These are phyloP conservation scores for Fusarium bulbicola DNA, from an alignment of 2,329 filamentous ascomycete genomes.

Conservation along the genomic window DNA sequence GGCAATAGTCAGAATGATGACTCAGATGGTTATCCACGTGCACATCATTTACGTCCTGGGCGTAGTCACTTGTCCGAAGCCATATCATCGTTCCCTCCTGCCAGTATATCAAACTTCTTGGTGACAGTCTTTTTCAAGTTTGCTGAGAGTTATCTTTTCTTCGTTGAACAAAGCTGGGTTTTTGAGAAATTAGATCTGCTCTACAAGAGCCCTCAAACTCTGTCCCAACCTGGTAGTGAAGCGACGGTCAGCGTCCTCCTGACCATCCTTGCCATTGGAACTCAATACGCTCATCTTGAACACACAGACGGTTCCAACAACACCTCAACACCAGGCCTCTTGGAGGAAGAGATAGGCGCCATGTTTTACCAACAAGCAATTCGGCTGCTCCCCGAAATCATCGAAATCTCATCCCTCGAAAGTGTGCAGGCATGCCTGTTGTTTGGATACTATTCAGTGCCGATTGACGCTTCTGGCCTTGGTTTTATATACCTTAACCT, in stretches of 20 bases:
- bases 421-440: slow-evolving; percentile 1
- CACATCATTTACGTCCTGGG: not conserved
- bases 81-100: not conserved
- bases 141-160: not conserved
- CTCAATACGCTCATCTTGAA: not conserved
- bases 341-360: slow-evolving; percentile 3
- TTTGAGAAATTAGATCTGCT: not conserved
- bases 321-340: not conserved
- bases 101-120: not conserved
- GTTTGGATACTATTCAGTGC: slow-evolving; percentile 1
- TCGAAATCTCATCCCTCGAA: not conserved
- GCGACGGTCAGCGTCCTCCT: not conserved
- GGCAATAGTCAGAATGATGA: not conserved
- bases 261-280: not conserved
- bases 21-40: not conserved
- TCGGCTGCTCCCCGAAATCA: not conserved
- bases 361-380: slow-evolving; percentile 4
- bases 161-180: not conserved
- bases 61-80: not conserved
- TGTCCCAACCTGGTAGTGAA: not conserved
- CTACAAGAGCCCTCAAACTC: not conserved
- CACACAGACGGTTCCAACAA: not conserved
- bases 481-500: not conserved
- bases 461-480: slow-evolving; percentile 1
- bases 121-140: not conserved